Conservation (phyloP, 2,329 filamentous ascomycete genomes). For the Berkeleyomyces basicola region DNA sequence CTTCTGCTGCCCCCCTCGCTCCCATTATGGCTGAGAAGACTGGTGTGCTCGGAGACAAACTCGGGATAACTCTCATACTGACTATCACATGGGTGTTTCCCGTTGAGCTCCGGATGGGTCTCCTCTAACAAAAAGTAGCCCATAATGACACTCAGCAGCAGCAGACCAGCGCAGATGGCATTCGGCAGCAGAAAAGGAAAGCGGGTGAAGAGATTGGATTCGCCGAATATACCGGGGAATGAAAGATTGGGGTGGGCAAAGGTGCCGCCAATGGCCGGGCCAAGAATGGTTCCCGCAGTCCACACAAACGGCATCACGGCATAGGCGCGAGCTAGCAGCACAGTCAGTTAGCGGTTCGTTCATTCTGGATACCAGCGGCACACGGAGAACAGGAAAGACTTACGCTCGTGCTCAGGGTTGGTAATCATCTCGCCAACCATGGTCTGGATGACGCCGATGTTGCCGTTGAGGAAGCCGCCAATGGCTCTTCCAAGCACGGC, state of each 20-base stretch:
- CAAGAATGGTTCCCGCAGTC: constrained; percentile 78
- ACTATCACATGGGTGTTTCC: constrained; percentile 20
- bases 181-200: constrained; percentile 88
- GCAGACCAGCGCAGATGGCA: constrained; percentile 59
- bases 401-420: constrained; percentile 72
- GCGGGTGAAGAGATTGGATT: constrained; percentile 50
- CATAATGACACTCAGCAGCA: constrained; percentile 61
- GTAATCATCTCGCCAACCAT: constrained; percentile 84
- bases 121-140: constrained; percentile 74
- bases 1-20: constrained; percentile 21
- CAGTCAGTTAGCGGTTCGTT: neutral
- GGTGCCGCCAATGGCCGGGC: constrained; percentile 72
- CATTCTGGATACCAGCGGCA: neutral
- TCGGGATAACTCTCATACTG: constrained; percentile 24
- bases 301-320: constrained; percentile 91
- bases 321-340: constrained; percentile 53
- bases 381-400: constrained; percentile 22
- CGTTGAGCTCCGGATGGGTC: constrained; percentile 72
- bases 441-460: constrained; percentile 79
- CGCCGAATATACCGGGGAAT: constrained; percentile 55
- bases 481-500: constrained; percentile 60
- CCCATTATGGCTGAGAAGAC: constrained; percentile 56
- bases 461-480: constrained; percentile 76
- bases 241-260: constrained; percentile 63
- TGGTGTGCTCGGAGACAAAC: constrained; percentile 45